Percentiles rank a stretch among this genome's conserved stretches.
Conservation (phyloP, 169 alveolate species). For the Babesia gibsoni region DNA sequence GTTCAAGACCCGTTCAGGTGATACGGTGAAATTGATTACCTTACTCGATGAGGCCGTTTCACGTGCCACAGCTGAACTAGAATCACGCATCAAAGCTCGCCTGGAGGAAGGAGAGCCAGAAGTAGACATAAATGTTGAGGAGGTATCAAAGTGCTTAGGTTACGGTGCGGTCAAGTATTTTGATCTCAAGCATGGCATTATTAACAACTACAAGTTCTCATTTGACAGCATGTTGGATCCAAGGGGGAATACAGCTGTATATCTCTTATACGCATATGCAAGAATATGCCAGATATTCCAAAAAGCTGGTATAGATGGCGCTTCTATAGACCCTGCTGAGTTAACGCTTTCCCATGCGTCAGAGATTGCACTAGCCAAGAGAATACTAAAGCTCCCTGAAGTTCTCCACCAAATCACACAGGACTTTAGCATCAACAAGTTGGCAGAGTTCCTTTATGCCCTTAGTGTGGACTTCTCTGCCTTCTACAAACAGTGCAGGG, state of each 20-base stretch:
- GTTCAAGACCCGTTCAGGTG: slow-evolving; percentile 95
- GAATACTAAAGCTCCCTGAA: slow-evolving; percentile 71
- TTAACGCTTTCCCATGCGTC: slow-evolving; percentile 50
- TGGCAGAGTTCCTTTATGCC: slow-evolving; percentile 94
- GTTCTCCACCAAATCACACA: slow-evolving; percentile 61
- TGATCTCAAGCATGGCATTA: slow-evolving; percentile 94
- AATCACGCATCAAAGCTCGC: slow-evolving; percentile 72
- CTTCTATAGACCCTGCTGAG: background rate
- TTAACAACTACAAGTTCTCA: slow-evolving; percentile 92
- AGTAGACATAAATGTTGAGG: slow-evolving; percentile 11
- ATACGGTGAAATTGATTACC: slow-evolving; percentile 89
- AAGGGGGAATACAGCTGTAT: slow-evolving; percentile 97
- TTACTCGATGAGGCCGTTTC: slow-evolving; percentile 95
- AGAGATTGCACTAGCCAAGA: slow-evolving; percentile 69
- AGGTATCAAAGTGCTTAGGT: slow-evolving; percentile 84
- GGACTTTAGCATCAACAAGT: slow-evolving; percentile 67
- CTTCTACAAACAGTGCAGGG: slow-evolving; percentile 92
- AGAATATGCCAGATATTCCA: slow-evolving; percentile 91
- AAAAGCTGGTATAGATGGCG: slow-evolving; percentile 77
- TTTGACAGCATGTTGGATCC: slow-evolving; percentile 98
- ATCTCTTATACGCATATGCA: slow-evolving; percentile 93
- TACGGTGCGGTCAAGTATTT: slow-evolving; percentile 97
- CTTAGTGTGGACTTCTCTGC: slow-evolving; percentile 89
- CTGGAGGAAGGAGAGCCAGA: slow-evolving; percentile 64
- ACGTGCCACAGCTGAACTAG: slow-evolving; percentile 89